Percentiles rank a stretch among this genome's conserved stretches.
phyloP scores from a whole-genome alignment of 345 rosid genomes.

The Triadica sebifera region DNA sequence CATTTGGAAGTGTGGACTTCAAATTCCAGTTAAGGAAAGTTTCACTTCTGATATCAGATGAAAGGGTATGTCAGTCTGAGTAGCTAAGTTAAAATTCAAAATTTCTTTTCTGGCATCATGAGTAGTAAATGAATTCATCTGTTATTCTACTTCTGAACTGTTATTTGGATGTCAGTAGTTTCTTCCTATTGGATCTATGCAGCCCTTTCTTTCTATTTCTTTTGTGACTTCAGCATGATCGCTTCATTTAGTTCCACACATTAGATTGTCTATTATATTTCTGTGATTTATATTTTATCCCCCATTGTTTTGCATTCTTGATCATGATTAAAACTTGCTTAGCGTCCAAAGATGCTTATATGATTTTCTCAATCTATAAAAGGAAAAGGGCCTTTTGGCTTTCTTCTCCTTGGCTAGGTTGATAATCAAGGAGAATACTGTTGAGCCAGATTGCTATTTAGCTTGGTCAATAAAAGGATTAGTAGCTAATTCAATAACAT shows the following conservation, averaged over 20 bases:
- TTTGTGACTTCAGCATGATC: neutral
- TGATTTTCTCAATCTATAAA: neutral
- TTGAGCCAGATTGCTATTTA: neutral
- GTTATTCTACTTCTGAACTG: neutral
- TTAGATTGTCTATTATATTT: neutral
- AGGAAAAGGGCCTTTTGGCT: neutral
- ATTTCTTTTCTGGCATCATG: conserved; percentile 1
- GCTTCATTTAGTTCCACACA: neutral
- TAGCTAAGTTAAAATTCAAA: neutral
- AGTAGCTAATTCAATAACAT: neutral
- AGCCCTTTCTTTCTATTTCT: neutral
- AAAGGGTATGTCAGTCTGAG: conserved; percentile 56
- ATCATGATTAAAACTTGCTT: neutral
- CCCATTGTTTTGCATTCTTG: neutral
- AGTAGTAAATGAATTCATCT: conserved; percentile 11
- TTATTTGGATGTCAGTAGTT: neutral
- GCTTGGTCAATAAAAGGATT: neutral
- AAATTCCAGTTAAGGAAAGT: conserved; percentile 53
- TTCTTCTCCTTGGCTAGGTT: neutral
- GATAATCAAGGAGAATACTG: neutral
- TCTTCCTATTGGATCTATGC: neutral
- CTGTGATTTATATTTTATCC: neutral
- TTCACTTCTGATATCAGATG: conserved; percentile 79
- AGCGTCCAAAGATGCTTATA: neutral
- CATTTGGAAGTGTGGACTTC: conserved; percentile 38